Evolutionary conservation across 805 yeast genomes (phyloP).

Genomic region (Cyberlindnera japonica): DNA sequence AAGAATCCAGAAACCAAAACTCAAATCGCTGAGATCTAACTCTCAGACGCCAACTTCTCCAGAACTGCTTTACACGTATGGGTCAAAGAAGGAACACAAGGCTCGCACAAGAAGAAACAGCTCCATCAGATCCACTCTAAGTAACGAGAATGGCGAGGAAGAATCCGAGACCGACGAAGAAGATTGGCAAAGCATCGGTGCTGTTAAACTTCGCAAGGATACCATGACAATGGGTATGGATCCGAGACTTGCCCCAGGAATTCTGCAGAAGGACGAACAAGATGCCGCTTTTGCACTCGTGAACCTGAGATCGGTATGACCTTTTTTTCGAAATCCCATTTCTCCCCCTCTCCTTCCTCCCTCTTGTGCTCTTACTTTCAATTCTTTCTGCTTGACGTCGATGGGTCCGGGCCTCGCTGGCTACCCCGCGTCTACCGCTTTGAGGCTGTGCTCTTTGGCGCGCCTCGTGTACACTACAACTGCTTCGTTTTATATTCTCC

Average conservation of each 20-base stretch:
- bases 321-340: neutral
- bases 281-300: slow-evolving; percentile 66
- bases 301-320: slow-evolving; percentile 40
- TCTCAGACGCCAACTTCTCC: slow-evolving; percentile 35
- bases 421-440: too few species aligned
- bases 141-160: slow-evolving; percentile 28
- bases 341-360: too few species aligned
- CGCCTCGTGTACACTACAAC: too few species aligned
- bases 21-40: slow-evolving; percentile 30
- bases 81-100: slow-evolving; percentile 14
- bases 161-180: slow-evolving; percentile 84
- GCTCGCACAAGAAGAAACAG: slow-evolving; percentile 23
- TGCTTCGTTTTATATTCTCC: too few species aligned
- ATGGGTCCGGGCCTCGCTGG: too few species aligned
- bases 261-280: slow-evolving; percentile 35
- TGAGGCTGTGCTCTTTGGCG: too few species aligned
- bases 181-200: slow-evolving; percentile 92
- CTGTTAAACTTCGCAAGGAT: slow-evolving; percentile 52
- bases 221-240: slow-evolving; percentile 11
- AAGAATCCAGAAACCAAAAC: slow-evolving; percentile 25
- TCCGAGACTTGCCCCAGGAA: slow-evolving; percentile 10
- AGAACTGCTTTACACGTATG: slow-evolving; percentile 21
- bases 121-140: slow-evolving; percentile 40
- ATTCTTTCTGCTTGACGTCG: neutral
- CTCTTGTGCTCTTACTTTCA: neutral